Evolutionary conservation across 192 early-diverging fungal genomes (phyloP), one percentile per base, ranked within the genome.

Genomic region (Podila epigama): DNA sequence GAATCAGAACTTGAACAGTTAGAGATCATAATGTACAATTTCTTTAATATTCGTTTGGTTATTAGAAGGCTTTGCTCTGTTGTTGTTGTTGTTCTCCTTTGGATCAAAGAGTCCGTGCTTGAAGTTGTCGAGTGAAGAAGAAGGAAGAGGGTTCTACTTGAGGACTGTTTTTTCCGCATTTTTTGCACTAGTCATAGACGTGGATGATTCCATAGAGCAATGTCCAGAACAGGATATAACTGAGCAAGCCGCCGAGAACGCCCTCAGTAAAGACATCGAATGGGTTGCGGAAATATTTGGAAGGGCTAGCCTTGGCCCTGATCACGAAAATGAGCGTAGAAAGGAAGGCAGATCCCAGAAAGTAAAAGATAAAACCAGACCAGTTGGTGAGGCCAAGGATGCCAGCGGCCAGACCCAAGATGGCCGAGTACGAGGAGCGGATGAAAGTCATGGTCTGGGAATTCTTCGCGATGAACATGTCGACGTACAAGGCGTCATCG

Each of bases 321-420:
- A 93, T 34, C 16, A 78, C 28, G 36, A 91, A 72, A 40, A 92
- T 60, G 15, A 93, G 62, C 6, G 77, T 70, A 12, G 90, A 90
- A 31, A 93, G 77, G 25, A 92, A 71, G 11, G 84, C 63, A 78
- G 93, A 94, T 42, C 82, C 87, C 28, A 86, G 57, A 25, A 86
- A 75, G 73, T 95, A 97, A 80, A 95, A 96, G 55, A 91, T 83
- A 70, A 96, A 96, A 44, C 96, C 96, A 42, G 83, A 84, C 68
- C 89, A 86, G 29, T 93, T 91, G 6, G 93, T 92, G 58, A 97
- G 84, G 1, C 94, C 94, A 35, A 96, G 87, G 68, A 95, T 93
- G 35, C 96, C 96, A 25, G 95, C 96, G 20, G 94, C 92, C 16
- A 89, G 86, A 44, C 96, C 96, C 16, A 91, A 85, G 62, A 93